Evolutionary conservation across 305 asterid species (phyloP).

Genomic region (Fraxinus xanthoxyloides): DNA sequence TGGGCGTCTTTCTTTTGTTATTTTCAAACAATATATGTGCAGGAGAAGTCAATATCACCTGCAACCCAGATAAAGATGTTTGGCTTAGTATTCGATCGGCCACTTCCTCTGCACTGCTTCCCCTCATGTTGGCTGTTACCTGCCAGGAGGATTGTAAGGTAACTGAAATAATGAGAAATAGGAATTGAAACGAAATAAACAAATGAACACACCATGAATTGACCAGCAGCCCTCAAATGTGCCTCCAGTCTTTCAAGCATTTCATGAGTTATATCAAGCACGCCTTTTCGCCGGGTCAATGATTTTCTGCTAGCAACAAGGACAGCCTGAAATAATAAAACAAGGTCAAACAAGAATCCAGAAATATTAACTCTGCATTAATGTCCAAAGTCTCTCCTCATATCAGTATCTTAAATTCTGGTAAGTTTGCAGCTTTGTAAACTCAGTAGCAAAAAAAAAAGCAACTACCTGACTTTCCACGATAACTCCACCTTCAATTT

Average conservation of each 20-base stretch:
- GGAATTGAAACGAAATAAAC: background rate
- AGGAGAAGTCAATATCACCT: constrained; percentile 45
- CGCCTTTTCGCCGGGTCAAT: constrained; percentile 68
- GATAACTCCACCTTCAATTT: constrained; percentile 86
- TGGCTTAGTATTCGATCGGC: constrained; percentile 80
- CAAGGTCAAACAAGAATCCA: constrained; percentile 24
- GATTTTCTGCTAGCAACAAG: constrained; percentile 93
- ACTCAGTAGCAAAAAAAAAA: background rate
- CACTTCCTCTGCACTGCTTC: constrained; percentile 91
- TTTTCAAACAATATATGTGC: constrained; percentile 12
- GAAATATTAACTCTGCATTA: constrained; percentile 8
- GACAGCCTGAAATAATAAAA: constrained; percentile 60
- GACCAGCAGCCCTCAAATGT: constrained; percentile 77
- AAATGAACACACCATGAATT: constrained; percentile 67
- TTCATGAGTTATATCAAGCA: constrained; percentile 82
- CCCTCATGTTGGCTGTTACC: constrained; percentile 97
- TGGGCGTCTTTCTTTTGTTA: background rate
- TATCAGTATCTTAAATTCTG: constrained; percentile 1
- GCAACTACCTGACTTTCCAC: constrained; percentile 87
- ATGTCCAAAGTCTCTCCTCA: constrained; percentile 2
- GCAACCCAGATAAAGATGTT: constrained; percentile 82
- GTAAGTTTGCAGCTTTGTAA: constrained; percentile 1
- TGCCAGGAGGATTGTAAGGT: constrained; percentile 31
- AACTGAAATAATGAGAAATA: constrained; percentile 19
- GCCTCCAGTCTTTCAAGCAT: constrained; percentile 98